phyloP scores from a whole-genome alignment of 441 rosid genomes.

The Euphorbia corollata region DNA sequence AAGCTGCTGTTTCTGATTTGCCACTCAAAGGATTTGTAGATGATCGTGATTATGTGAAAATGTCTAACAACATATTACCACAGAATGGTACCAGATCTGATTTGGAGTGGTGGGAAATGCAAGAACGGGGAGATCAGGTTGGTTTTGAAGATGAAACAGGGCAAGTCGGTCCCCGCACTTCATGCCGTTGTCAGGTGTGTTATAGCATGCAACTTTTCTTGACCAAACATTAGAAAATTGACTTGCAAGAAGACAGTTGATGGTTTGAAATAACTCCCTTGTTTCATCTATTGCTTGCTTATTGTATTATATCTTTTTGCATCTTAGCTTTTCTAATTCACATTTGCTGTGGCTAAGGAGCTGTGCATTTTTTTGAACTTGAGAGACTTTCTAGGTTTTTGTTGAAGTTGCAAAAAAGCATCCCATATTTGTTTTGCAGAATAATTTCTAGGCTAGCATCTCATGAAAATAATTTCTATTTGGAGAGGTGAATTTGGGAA shows the following conservation, averaged over 20 bases:
- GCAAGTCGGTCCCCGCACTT: constrained; percentile 82
- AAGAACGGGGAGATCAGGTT: constrained; percentile 66
- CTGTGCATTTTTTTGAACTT: neutral
- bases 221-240: neutral
- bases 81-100: constrained; percentile 38
- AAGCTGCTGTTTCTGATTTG: constrained; percentile 44
- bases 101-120: constrained; percentile 89
- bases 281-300: neutral
- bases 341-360: neutral
- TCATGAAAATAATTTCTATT: neutral
- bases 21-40: constrained; percentile 91
- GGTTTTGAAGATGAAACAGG: constrained; percentile 58
- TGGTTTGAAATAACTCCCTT: neutral
- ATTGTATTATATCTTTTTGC: neutral
- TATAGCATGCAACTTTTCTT: neutral
- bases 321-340: neutral
- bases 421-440: neutral
- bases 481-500: neutral
- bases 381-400: neutral
- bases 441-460: neutral
- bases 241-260: neutral
- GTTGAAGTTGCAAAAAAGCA: neutral
- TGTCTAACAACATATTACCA: constrained; percentile 23
- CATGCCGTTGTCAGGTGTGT: constrained; percentile 89
- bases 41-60: constrained; percentile 45